Evolutionary conservation across 1,139 yeast species (phyloP), one percentile per base, ranked within the genome.

Genomic region (Pichia terricola): DNA sequence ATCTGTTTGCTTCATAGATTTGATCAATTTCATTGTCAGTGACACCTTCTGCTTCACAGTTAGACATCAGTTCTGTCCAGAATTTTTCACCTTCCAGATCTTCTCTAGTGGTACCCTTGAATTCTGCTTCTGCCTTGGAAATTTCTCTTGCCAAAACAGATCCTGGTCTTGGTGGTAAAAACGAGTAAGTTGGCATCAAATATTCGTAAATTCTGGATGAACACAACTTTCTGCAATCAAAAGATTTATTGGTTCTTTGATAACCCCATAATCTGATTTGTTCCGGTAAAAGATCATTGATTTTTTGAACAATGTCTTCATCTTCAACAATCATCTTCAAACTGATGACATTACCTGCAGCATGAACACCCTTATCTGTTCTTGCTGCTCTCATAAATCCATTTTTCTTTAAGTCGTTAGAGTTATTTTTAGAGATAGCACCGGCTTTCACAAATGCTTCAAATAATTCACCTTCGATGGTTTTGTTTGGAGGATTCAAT

Each of bases 331-430:
- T 88, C 69, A 91, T 68, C 61, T 91, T 91, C 56, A 87, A 70
- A 7, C 95, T 84, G 38, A 94, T 78, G 31, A 91, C 88, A 60
- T 91, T 91, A 28, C 98, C 97, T 4, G 97, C 97, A 28, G 99
- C 98, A 64, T 91, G 99, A 16, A 91, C 99, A 50, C 98, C 99
- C 64, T 91, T 94, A 62, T 91, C 99, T 4, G 99, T 91, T 64
- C 98, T 74, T 3, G 98, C 98, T 39, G 97, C 95, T 57, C 99
- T 76, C 85, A 86, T 83, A 57, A 94, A 85, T 0, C 94, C 89
- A 45, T 81, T 80, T 60, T 91, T 91, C 61, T 86, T 88, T 54
- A 94, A 77, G 61, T 91, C 98, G 50, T 79, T 81, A 4, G 96
- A 79, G 63, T 91, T 91, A 57, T 86, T 95, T 46, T 78, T 76